Evolutionary conservation across 2,329 filamentous ascomycete genomes (phyloP), one percentile per base, ranked within the genome.

Genomic region (Orbilia quercus): DNA sequence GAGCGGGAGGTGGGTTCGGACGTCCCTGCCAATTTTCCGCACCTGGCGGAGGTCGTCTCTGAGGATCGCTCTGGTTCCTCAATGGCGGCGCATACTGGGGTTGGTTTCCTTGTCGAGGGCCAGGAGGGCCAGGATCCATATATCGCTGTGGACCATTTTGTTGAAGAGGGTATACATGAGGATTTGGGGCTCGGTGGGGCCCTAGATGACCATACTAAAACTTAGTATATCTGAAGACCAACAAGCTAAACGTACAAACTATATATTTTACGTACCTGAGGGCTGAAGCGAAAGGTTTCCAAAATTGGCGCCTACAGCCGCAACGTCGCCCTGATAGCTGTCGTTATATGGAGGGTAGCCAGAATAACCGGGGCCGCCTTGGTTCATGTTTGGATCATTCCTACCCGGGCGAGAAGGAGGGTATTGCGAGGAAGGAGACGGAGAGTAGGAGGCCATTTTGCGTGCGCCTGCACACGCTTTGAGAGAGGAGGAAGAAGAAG

Each of bases 1-100:
- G 67, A 25, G 28, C 47, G 11, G 31, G 18, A 23, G 54, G 31
- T 20, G 67, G 67, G 28, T 36, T 14, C 23, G 25, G 53, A 45
- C 59, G 67, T 40, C 45, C 54, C 18, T 65, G 62, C 67, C 67
- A 72, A 23, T 53, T 53, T n/a, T 65, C 67, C 47, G 53, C 51
- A n/a, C 53, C 51, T 47, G 66, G 67, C 59, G 67, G 67, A 22
- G 44, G 67, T 42, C 67, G 45, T 40, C 67, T 53, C 51, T 63
- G 66, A 31, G 58, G 20, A 40, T 60, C 67, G 7, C 47, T 51
- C 40, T 58, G 38, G 31, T 65, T 65, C 47, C 59, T 72, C 38
- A 50, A 14, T 23, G 59, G 53, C 7, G 42, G 51, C 4, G 7
- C 40, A 16, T 62, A 59, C 9, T 59, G 59, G 18, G 45, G 53